Evolutionary conservation across 78 protist species (phyloP), one percentile per base, ranked within the genome.

Genomic region (Pigoraptor vietnamica): DNA sequence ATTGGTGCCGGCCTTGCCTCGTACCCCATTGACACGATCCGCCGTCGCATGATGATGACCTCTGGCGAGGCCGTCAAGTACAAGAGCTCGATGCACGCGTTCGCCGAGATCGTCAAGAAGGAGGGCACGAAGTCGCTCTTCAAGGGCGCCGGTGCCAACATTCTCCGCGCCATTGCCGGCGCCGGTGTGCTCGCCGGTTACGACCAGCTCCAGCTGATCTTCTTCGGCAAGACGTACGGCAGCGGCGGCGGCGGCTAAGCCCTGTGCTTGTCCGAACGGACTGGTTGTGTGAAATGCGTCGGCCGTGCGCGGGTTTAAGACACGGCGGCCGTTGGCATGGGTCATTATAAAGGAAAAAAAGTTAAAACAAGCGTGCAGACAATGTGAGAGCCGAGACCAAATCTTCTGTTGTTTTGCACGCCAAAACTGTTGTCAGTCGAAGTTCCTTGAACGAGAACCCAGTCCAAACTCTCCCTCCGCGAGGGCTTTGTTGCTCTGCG

Each of bases 21-120:
- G 0, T 99, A 99, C 96, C 99, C 99, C 87, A 83, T 99, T 92
- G 99, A 99, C 95, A 99, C 99, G 24, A 95, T 98, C 88, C 95
- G 98, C 35, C 96, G 99, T 40, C 97, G 99, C 88, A 90, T 98
- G 92, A 95, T 95, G 97, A 97, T 99, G 99, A 90, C 86, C 84
- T 93, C 98, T 0, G 97, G 96, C 56, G 93, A 95, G 93, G 95
- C 94, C 25, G 90, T 87, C 81, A 88, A 93, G 40, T 98, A 98
- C 98, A 91, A 91, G 37, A 67, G 95, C 90, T 89, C 99, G 39
- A 10, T 95, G 89, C 98, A 98, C 94, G 94, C 98, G 93, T 91
- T 91, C 92, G 35, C 0, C 82, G 90, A 97, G 95, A 94, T 98
- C 92, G 48, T 94, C 82, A 86, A 81, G 90, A 88, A 95, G 29